Base-by-base conservation (phyloP, 2,329 filamentous ascomycete genomes). In the Paracoccidioides lutzii region DNA sequence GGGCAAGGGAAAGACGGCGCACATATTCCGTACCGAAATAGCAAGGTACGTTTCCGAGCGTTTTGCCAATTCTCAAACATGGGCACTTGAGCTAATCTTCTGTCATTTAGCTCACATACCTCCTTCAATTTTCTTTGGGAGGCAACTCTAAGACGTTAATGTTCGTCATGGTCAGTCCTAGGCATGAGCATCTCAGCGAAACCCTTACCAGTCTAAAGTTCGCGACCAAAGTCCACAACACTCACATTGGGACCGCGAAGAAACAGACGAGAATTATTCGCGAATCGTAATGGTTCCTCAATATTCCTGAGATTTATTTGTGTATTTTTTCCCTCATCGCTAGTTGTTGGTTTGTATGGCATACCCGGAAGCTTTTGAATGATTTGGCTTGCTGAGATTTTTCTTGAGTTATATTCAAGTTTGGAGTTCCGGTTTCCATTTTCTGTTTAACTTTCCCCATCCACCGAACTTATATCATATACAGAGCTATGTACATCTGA, bases 131-230 rank as follows among this genome's bases (percentile, higher is more conserved):
- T 67, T 95, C 89, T 3, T 77, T 98, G 6, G 91, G 93, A 3
- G 93, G 93, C 14, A 96, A 95, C 70, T 93, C 87, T 63, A 95
- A 96, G 74, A 98, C 93, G 0, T 84, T 98, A 64, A 98, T 98
- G 93, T 95, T 98, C 70, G 89, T 97, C 69, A 97, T 97, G 90
- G 87, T 95, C 56, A 93, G 87, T 63, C 93, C 93, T 38, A 76
- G 97, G 57, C 88, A 94, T 74, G 87, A 84, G 5, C 93, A 97
- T 74, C 76, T 96, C 61, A 87, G 85, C 65, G 93, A 98, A 77
- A 96, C 90, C 3, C 76, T 96, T 68, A 95, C 90, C 46, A 96
- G 90, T 77, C 77, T 98, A 71, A 86, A 93, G 66, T 98, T 98
- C 71, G 93, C 93, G 14, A 94, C 88, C 38, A 97, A 95, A 80